phyloP scores from a whole-genome alignment of 768 basidiomycete species.

The Kwoniella heveanensis region DNA sequence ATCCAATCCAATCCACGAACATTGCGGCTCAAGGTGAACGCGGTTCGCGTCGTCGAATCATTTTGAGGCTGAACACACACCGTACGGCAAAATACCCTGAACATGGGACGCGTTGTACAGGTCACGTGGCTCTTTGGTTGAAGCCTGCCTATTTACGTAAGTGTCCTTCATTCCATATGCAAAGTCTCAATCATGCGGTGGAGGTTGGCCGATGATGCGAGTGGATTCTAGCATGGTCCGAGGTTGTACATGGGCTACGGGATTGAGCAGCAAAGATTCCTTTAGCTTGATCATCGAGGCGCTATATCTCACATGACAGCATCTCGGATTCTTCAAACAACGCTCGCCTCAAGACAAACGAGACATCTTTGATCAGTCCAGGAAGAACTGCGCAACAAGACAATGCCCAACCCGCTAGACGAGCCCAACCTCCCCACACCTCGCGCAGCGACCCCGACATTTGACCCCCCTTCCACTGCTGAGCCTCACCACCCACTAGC shows the following conservation, averaged over 20 bases:
- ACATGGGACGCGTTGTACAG: not conserved
- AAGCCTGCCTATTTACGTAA: not conserved
- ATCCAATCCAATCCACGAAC: no score
- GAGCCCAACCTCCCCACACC: conserved; percentile 8
- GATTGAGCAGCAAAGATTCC: no score
- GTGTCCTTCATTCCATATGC: no score
- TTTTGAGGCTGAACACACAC: no score
- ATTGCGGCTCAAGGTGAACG: not conserved
- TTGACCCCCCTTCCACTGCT: conserved; percentile 4
- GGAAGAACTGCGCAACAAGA: not conserved
- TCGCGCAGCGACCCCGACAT: conserved; percentile 6
- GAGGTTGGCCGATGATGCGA: not conserved
- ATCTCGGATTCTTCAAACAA: no score
- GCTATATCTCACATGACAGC: no score
- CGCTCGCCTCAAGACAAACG: not conserved
- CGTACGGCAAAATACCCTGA: not conserved
- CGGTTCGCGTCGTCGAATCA: conserved; percentile 5
- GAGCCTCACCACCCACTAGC: conserved; percentile 10
- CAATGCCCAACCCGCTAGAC: conserved; percentile 33
- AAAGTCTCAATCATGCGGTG: not conserved
- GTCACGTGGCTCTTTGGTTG: conserved; percentile 1
- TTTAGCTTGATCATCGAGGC: no score
- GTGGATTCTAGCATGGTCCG: conserved; percentile 6
- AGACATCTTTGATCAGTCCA: not conserved
- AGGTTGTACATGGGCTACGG: no score